Conservation (phyloP, 352 stramenopile species). For the Peronospora belbahrii region DNA sequence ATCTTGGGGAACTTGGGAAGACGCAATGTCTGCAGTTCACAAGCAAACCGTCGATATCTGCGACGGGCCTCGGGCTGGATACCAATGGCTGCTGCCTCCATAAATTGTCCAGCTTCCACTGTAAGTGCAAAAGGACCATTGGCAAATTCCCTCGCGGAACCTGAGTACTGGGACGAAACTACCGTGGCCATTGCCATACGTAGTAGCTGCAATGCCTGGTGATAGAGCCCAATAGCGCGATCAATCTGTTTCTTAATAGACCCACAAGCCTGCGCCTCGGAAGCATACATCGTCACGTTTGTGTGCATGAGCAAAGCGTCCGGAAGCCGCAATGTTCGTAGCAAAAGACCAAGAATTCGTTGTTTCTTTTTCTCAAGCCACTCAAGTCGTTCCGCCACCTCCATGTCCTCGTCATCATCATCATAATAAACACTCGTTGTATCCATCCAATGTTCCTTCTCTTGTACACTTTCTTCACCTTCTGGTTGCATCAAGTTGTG, state of each 20-base stretch:
- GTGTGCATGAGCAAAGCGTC: conserved; percentile 60
- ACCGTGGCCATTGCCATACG: conserved; percentile 55
- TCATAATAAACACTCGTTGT: conserved; percentile 14
- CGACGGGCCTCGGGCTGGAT: conserved; percentile 66
- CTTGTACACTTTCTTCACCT: conserved; percentile 16
- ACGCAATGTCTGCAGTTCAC: conserved; percentile 34
- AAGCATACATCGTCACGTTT: conserved; percentile 69
- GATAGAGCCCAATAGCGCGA: conserved; percentile 43
- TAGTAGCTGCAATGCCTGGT: conserved; percentile 56
- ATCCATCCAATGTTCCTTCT: conserved; percentile 7
- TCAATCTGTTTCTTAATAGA: conserved; percentile 68
- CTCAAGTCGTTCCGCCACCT: conserved; percentile 31
- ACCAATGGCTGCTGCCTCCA: conserved; percentile 46
- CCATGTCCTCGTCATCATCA: conserved; percentile 17
- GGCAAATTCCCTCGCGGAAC: conserved; percentile 61
- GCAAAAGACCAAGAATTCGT: conserved; percentile 35
- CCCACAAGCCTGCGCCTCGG: conserved; percentile 58
- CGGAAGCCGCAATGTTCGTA: conserved; percentile 36
- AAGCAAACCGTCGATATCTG: conserved; percentile 52
- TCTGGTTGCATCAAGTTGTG: conserved; percentile 11
- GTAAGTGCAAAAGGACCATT: conserved; percentile 55
- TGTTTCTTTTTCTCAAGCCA: conserved; percentile 57
- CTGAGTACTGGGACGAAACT: conserved; percentile 56
- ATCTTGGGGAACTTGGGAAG: conserved; percentile 61
- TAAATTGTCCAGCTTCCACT: conserved; percentile 61